Evolutionary conservation across 257 asterid genomes (phyloP).

Genomic region (Gardenia jasminoides): DNA sequence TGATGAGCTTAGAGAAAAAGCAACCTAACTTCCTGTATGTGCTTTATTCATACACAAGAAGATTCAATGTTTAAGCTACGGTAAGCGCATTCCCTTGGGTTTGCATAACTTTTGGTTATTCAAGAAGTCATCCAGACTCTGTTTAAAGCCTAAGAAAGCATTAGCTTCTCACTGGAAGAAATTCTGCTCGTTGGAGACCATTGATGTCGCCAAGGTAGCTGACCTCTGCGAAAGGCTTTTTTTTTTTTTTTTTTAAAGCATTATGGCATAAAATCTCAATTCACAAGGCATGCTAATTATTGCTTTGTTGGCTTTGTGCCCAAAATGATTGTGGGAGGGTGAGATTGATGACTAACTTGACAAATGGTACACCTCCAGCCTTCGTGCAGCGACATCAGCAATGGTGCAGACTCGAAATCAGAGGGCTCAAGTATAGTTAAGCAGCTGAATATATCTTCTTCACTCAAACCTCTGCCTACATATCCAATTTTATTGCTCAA

Average conservation of each 20-base stretch:
- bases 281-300: neutral
- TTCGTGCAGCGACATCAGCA: slow-evolving; percentile 22
- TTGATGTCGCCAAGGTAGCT: too few relatives aligned
- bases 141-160: neutral
- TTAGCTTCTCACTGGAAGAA: neutral
- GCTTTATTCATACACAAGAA: neutral
- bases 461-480: slow-evolving; percentile 49
- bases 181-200: too few relatives aligned
- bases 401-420: slow-evolving; percentile 11
- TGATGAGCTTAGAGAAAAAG: neutral
- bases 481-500: slow-evolving; percentile 59
- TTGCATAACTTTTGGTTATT: too few relatives aligned
- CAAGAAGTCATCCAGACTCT: too few relatives aligned
- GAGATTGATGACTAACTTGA: slow-evolving; percentile 39
- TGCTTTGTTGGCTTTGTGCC: neutral
- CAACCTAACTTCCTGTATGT: neutral
- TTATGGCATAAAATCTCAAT: neutral
- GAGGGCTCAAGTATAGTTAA: slow-evolving; percentile 33
- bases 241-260: too few relatives aligned
- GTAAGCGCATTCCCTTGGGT: neutral
- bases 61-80: neutral
- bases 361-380: slow-evolving; percentile 63
- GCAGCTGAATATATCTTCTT: slow-evolving; percentile 45
- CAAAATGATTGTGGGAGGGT: neutral
- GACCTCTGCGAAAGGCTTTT: too few relatives aligned